Evolutionary conservation across 1,139 yeast species (phyloP), one percentile per base, ranked within the genome.

Genomic region (Suhomyces coccinellae): DNA sequence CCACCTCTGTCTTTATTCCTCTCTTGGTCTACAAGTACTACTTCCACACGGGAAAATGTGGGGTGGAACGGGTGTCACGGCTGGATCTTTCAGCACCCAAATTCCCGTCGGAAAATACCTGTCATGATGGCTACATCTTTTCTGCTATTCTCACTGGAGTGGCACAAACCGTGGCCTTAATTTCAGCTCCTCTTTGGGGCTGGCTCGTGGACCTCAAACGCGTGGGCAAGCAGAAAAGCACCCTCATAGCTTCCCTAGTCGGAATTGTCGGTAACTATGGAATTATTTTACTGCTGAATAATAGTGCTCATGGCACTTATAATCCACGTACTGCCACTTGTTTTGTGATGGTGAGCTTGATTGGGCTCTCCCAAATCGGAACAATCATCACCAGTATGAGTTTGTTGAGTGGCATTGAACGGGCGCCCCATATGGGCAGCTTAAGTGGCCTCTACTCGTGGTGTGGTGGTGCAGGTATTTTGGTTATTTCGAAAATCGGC

Each of bases 131-230:
- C 0, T 83, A 82, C 52, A 69, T 82, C 3, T 75, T 79, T 49
- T 78, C 89, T 7, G 88, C 89, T 0, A 82, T 85, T 37, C 63
- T 85, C 24, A 79, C 87, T 0, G 93, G 93, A 3, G 77, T 84
- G 13, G 75, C 82, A 1, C 85, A 84, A 52, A 71, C 83, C 0
- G 71, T 77, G 15, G 78, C 85, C 0, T 65, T 85, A 28, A 28
- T 80, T 0, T 69, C 79, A 32, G 84, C 90, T 0, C 90, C 90
- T 3, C 29, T 81, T 2, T 80, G 84, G 77, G 91, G 90, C 1
- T 58, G 69, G 43, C 55, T 80, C 10, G 71, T 81, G 22, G 88
- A 84, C 58, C 53, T 50, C 30, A 45, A 50, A 10, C 62, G 58
- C 33, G 54, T 69, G 41, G 84, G 85, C 52, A 73, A 55, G 54